Percentiles rank a stretch among this genome's conserved stretches.
These are phyloP conservation scores for Conticribra weissflogii DNA, from an alignment of 108 stramenopile species.

Conservation along the genomic window DNA sequence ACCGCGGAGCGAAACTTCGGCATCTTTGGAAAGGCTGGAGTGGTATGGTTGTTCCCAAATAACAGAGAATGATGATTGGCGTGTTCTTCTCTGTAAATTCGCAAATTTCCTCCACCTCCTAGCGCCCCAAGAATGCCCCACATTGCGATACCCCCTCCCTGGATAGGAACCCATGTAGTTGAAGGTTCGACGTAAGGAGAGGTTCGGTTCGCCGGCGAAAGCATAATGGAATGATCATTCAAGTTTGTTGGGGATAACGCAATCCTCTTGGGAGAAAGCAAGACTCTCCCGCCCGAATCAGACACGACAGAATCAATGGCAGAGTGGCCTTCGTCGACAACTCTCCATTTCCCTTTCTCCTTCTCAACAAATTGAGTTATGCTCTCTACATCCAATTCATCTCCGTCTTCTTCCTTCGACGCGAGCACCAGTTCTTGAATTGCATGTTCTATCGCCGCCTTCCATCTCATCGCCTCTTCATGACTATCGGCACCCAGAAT, in stretches of 20 bases:
- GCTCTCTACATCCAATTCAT: slow-evolving; percentile 14
- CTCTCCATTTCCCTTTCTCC: slow-evolving; percentile 2
- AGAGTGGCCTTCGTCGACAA: not conserved
- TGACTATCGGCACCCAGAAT: slow-evolving; percentile 61
- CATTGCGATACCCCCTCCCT: slow-evolving; percentile 57
- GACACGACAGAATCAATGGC: slow-evolving; percentile 22
- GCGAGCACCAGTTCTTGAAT: slow-evolving; percentile 32
- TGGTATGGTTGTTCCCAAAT: slow-evolving; percentile 6
- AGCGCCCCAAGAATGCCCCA: slow-evolving; percentile 56
- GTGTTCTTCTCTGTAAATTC: slow-evolving; percentile 74
- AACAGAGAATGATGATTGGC: slow-evolving; percentile 1
- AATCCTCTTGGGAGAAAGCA: not conserved
- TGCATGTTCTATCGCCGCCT: slow-evolving; percentile 55
- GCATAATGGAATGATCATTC: not conserved
- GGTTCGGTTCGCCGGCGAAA: slow-evolving; percentile 9
- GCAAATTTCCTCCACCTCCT: slow-evolving; percentile 67
- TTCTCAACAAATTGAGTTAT: not conserved
- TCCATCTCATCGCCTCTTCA: slow-evolving; percentile 67
- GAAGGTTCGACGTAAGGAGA: slow-evolving; percentile 22
- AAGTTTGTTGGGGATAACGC: not conserved
- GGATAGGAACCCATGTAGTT: slow-evolving; percentile 72
- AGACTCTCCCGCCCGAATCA: slow-evolving; percentile 16
- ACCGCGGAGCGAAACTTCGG: slow-evolving; percentile 37
- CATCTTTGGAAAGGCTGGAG: slow-evolving; percentile 15
- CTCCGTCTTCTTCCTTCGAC: slow-evolving; percentile 10